Base-by-base conservation (phyloP, 208 protist species). In the Acanthamoeba culbertsoni region DNA sequence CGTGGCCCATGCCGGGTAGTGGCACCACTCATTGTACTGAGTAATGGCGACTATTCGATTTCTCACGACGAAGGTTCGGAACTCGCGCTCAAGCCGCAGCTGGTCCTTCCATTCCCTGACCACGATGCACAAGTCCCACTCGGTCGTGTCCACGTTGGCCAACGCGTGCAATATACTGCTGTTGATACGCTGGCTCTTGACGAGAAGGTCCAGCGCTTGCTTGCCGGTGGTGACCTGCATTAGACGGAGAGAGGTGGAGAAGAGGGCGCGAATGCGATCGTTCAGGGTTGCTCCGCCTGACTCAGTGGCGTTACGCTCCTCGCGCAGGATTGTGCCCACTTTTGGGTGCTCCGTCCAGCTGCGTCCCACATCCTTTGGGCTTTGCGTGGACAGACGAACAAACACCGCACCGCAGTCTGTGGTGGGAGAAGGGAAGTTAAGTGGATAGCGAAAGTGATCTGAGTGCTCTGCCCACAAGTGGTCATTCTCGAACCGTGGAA, bases 1-100 rank as follows among this genome's bases (percentile, higher is more conserved):
- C n/a, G 23, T 26, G 75, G n/a, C 46, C 55, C 68, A 77, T 46
- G 68, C 86, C 31, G 93, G 86, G 43, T 93, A 93, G 31, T 89
- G 46, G 46, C 48, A 59, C n/a, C 86, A 94, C 62, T 94, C 86
- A 46, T 94, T 84, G 62, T 94, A 94, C 40, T 94, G 93, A 0
- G 86, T 63, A 43, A 94, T 93, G 45, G 93, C 93, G 28, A 55
- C 86, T 28, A 94, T n/a, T 68, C 53, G 65, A 28, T 62, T 55
- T 5, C 40, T 3, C 45, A 45, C 33, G 12, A 93, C 86, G 51
- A 94, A 94, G 6, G 86, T 55, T 20, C 93, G 86, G 28, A 94
- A 94, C 86, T 94, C 93, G 35, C 68, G 48, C 16, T 93, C 93
- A 53, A 71, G 75, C 73, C 43, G 46, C 37, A 94, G 45, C 35